Evolutionary conservation across 257 asterid genomes (phyloP).

Genomic region (Solanum peruvianum): DNA sequence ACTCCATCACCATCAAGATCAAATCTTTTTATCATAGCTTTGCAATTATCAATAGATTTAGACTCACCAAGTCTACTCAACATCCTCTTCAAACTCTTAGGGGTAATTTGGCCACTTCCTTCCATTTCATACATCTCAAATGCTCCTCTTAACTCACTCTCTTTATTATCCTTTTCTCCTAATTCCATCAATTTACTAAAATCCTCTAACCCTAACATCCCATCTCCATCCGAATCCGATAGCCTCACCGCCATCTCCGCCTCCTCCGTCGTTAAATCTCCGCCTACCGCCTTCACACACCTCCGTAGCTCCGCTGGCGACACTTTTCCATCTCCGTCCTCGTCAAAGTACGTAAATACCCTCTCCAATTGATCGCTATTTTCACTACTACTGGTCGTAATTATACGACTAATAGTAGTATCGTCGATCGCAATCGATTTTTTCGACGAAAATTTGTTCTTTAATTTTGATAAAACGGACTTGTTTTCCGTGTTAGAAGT

Average conservation of each 20-base stretch:
- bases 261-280: slow-evolving; percentile 20
- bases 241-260: slow-evolving; percentile 28
- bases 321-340: neutral
- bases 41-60: slow-evolving; percentile 31
- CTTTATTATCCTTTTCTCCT: slow-evolving; percentile 31
- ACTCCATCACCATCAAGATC: slow-evolving; percentile 55
- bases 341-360: neutral
- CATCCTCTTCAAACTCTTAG: slow-evolving; percentile 45
- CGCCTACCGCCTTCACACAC: neutral
- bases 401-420: neutral
- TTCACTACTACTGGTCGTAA: neutral
- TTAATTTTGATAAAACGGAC: neutral
- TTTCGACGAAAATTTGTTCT: neutral
- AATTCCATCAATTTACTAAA: slow-evolving; percentile 25
- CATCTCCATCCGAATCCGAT: slow-evolving; percentile 49
- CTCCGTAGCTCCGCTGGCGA: neutral
- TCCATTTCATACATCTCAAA: slow-evolving; percentile 50
- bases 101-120: slow-evolving; percentile 48
- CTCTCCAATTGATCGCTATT: neutral
- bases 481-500: neutral
- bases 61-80: slow-evolving; percentile 47
- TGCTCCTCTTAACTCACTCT: slow-evolving; percentile 26
- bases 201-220: slow-evolving; percentile 39
- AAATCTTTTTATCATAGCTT: slow-evolving; percentile 33
- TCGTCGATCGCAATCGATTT: neutral